Percentiles rank a stretch among this genome's conserved stretches.
These are phyloP conservation scores for Chlamydomonas sphaeroides DNA, from an alignment of 139 green algal genomes.

Conservation along the genomic window DNA sequence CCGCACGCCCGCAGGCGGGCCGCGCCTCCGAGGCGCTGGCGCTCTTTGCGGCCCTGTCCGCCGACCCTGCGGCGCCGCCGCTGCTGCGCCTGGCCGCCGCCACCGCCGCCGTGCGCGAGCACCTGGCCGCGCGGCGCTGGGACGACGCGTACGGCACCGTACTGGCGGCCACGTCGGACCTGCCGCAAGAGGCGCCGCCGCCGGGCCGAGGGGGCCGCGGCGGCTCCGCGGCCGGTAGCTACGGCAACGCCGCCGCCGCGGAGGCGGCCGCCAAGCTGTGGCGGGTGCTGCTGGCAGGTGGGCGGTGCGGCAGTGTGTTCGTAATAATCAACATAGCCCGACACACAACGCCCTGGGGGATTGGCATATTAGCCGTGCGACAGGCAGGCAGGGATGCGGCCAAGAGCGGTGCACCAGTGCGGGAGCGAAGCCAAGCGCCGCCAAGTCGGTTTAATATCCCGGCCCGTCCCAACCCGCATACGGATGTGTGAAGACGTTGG, in stretches of 20 bases:
- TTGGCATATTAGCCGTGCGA: too few relatives aligned
- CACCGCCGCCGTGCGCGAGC: conserved; percentile 14
- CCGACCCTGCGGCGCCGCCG: neutral
- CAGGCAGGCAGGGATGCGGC: too few relatives aligned
- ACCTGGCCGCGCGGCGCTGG: conserved; percentile 1
- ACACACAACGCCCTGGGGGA: too few relatives aligned
- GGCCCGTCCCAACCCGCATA: too few relatives aligned
- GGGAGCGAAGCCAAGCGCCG: too few relatives aligned
- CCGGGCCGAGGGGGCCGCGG: neutral
- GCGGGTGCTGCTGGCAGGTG: conserved; percentile 47
- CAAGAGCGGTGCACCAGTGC: too few relatives aligned
- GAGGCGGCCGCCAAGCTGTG: conserved; percentile 36
- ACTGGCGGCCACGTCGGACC: conserved; percentile 3
- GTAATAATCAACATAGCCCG: too few relatives aligned
- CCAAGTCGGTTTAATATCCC: too few relatives aligned
- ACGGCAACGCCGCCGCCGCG: neutral
- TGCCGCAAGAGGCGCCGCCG: conserved; percentile 28
- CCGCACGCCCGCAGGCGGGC: neutral
- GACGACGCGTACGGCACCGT: conserved; percentile 37
- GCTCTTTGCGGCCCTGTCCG: neutral
- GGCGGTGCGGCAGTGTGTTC: too few relatives aligned
- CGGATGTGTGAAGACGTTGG: too few relatives aligned
- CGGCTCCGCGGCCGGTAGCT: neutral
- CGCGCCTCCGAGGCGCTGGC: neutral
- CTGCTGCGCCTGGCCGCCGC: conserved; percentile 13